Base-by-base conservation (phyloP, 2,329 filamentous ascomycete species). In the Sclerotinia subarctica region DNA sequence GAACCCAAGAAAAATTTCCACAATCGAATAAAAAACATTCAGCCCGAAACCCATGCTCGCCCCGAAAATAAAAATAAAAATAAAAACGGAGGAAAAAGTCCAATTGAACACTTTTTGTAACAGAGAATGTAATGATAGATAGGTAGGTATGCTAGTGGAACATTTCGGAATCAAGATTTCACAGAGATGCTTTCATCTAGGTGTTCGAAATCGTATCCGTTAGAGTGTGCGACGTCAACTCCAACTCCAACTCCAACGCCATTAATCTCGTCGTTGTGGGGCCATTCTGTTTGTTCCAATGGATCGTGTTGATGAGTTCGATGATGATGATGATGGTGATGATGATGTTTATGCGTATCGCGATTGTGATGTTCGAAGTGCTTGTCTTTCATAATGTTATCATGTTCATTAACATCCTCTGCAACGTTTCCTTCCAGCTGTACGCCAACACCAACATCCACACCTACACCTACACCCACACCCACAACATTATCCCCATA, bases 171-270 rank as follows among this genome's bases (percentile, higher is more conserved):
- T 67, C 21, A 67, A 29, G 56, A 67, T 63, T 62, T 67, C n/a
- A 67, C 49, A 13, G 65, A 35, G 17, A 63, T 47, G 24, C 65
- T 53, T 53, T 67, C 65, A 29, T 63, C 64, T 35, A 67, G 21
- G 57, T 67, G 64, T 62, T 62, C 26, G 51, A 63, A 67, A 53
- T 26, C 49, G 57, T 49, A 67, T 3, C 47, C 49, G n/a, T 38
- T 51, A 19, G 59, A 51, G 38, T 51, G 7, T 29, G 38, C 35
- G 6, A 63, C 13, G 17, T 38, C 47, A 17, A 42, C 47, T 26
- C 8, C 35, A 35, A 32, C 32, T 32, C 38, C 47, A n/a, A 38
- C 51, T 32, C 42, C 44, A 57, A 35, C 5, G 8, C 24, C 13
- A 29, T 47, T 63, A 11, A 63, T 53, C 19, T 62, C 57, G 52